These are phyloP conservation scores for Mucor racemosus DNA, from an alignment of 371 early-diverging fungal species.

Conservation along the genomic window DNA sequence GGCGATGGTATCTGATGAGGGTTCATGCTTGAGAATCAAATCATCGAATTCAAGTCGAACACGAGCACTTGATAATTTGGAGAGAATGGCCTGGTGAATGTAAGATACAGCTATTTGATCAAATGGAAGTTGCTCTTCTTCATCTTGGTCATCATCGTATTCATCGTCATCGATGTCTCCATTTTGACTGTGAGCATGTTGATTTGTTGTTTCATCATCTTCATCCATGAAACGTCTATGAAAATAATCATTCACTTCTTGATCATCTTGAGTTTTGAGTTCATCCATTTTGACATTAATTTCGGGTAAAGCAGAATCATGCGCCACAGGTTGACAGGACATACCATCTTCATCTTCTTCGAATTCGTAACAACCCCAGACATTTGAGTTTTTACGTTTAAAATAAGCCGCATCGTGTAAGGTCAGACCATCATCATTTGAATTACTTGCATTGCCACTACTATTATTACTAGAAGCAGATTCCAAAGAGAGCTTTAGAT, in stretches of 20 bases:
- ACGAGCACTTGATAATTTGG: constrained; percentile 59
- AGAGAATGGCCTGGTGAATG: constrained; percentile 58
- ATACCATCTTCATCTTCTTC: constrained; percentile 18
- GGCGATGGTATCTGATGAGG: constrained; percentile 43
- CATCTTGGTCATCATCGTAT: constrained; percentile 34
- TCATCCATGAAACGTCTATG: constrained; percentile 13
- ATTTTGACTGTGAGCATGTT: neutral
- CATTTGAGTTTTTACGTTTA: constrained; percentile 8
- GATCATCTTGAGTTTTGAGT: constrained; percentile 10
- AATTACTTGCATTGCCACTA: neutral
- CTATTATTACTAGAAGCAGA: neutral
- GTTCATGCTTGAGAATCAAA: constrained; percentile 61
- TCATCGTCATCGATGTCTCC: constrained; percentile 15
- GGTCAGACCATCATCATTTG: neutral
- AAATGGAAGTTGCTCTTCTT: constrained; percentile 37
- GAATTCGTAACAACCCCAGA: constrained; percentile 22
- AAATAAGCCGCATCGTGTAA: constrained; percentile 22
- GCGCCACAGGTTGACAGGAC: constrained; percentile 14
- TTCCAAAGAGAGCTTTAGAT: constrained; percentile 16
- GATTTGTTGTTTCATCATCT: neutral
- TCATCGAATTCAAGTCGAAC: constrained; percentile 63
- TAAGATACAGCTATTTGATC: constrained; percentile 55
- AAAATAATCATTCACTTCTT: constrained; percentile 14
- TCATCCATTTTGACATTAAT: constrained; percentile 15
- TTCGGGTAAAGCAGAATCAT: constrained; percentile 23